A percentile compares a stretch with the other conserved stretches of the same genome.
Evolutionary conservation across 768 basidiomycete species (phyloP).

Genomic region (Lentinula aciculospora): DNA sequence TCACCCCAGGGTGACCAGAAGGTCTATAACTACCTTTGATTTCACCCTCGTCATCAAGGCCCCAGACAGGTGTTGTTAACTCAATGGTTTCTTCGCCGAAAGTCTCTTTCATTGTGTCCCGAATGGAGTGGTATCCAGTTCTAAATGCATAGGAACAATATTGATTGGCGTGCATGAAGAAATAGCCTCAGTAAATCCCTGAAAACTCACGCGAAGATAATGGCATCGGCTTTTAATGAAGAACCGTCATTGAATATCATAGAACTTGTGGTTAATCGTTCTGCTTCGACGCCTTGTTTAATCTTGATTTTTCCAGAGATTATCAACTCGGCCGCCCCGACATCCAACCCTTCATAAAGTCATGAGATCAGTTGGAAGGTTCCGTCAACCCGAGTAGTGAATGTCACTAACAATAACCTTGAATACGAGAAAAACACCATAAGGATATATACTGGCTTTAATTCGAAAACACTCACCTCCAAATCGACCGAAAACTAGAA

Average conservation of each 20-base stretch:
- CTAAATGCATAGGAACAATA: slow-evolving; percentile 10
- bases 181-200: background rate
- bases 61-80: slow-evolving; percentile 26
- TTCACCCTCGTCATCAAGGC: slow-evolving; percentile 38
- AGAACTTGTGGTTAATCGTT: slow-evolving; percentile 25
- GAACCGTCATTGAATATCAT: slow-evolving; percentile 33
- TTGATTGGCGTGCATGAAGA: background rate
- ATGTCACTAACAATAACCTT: slow-evolving; percentile 7
- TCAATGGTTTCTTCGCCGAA: slow-evolving; percentile 31
- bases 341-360: slow-evolving; percentile 27
- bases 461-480: slow-evolving; percentile 22
- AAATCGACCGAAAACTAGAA: slow-evolving; percentile 22
- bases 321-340: slow-evolving; percentile 47
- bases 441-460: background rate
- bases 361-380: background rate
- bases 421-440: background rate
- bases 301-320: slow-evolving; percentile 51
- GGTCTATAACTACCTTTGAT: slow-evolving; percentile 29
- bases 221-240: slow-evolving; percentile 33
- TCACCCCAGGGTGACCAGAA: slow-evolving; percentile 36
- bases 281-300: slow-evolving; percentile 45
- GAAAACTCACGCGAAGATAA: slow-evolving; percentile 36
- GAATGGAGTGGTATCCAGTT: slow-evolving; percentile 27
- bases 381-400: background rate
- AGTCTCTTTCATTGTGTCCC: slow-evolving; percentile 20